These are phyloP conservation scores for Mycothermus thermophilus DNA, from an alignment of 495 filamentous ascomycete genomes.

Conservation along the genomic window DNA sequence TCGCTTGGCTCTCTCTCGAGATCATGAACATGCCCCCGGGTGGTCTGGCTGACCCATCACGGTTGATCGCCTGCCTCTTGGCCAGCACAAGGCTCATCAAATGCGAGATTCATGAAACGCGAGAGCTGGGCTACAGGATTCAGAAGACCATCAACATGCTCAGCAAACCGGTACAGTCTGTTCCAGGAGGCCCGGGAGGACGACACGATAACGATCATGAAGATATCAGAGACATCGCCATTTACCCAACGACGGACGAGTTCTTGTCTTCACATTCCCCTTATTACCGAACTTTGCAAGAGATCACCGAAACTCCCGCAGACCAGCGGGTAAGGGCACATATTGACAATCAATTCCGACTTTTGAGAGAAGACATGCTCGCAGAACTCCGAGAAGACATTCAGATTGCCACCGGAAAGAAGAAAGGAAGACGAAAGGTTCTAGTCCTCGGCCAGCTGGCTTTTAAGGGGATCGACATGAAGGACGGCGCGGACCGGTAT, in stretches of 20 bases:
- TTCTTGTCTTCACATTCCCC: constrained; percentile 42
- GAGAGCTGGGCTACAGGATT: constrained; percentile 19
- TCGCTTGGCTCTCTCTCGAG: constrained; percentile 48
- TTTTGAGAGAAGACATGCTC: constrained; percentile 64
- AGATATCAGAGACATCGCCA: constrained; percentile 47
- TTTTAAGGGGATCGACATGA: constrained; percentile 14
- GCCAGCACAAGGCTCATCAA: constrained; percentile 20
- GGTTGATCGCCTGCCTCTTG: constrained; percentile 17
- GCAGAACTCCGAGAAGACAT: constrained; percentile 49
- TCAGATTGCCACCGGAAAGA: constrained; percentile 29
- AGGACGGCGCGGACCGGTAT: constrained; percentile 11
- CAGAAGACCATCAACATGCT: constrained; percentile 10
- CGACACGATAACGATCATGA: constrained; percentile 66
- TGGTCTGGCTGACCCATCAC: constrained; percentile 18
- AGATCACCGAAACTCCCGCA: constrained; percentile 20
- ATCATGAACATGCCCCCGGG: constrained; percentile 33
- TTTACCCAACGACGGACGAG: constrained; percentile 58
- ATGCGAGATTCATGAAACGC: constrained; percentile 13
- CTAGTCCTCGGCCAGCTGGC: constrained; percentile 14
- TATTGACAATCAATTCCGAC: constrained; percentile 67
- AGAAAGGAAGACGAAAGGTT: constrained; percentile 27
- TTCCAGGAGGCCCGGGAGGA: constrained; percentile 40
- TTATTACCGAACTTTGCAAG: constrained; percentile 41
- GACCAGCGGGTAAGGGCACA: constrained; percentile 37
- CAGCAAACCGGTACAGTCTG: background rate